These are phyloP conservation scores for Candolleomyces eurysporus DNA, from an alignment of 768 basidiomycete genomes.

Conservation along the genomic window DNA sequence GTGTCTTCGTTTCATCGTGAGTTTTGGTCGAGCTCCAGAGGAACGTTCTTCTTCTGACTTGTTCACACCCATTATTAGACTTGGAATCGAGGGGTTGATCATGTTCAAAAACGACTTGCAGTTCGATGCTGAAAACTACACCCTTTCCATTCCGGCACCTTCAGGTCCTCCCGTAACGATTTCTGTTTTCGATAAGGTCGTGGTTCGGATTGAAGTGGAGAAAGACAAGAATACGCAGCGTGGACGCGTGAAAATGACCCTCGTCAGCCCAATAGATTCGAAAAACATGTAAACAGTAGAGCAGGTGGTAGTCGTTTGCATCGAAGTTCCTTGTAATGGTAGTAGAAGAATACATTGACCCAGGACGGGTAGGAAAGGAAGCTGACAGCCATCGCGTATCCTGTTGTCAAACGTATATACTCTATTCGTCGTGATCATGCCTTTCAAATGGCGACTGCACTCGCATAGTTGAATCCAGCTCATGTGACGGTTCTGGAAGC, in stretches of 20 bases:
- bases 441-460: constrained; percentile 2
- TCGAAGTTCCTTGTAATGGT: background rate
- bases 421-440: background rate
- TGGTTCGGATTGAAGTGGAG: constrained; percentile 87
- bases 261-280: constrained; percentile 66
- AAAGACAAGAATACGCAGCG: constrained; percentile 94
- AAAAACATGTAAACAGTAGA: constrained; percentile 29
- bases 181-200: constrained; percentile 91
- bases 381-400: too few species aligned
- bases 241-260: constrained; percentile 83
- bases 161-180: constrained; percentile 51
- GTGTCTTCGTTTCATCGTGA: constrained; percentile 59
- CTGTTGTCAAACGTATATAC: background rate
- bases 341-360: background rate
- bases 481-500: background rate
- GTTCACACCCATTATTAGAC: constrained; percentile 39
- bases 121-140: constrained; percentile 91
- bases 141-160: constrained; percentile 59
- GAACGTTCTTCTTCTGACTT: background rate
- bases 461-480: background rate
- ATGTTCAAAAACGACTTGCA: constrained; percentile 88
- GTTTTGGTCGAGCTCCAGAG: background rate
- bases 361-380: background rate
- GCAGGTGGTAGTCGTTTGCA: background rate
- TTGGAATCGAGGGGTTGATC: constrained; percentile 92